Percentiles rank a stretch among this genome's conserved stretches.
Conservation (phyloP, 306 rosid species). For the Adenanthera pavonina region DNA sequence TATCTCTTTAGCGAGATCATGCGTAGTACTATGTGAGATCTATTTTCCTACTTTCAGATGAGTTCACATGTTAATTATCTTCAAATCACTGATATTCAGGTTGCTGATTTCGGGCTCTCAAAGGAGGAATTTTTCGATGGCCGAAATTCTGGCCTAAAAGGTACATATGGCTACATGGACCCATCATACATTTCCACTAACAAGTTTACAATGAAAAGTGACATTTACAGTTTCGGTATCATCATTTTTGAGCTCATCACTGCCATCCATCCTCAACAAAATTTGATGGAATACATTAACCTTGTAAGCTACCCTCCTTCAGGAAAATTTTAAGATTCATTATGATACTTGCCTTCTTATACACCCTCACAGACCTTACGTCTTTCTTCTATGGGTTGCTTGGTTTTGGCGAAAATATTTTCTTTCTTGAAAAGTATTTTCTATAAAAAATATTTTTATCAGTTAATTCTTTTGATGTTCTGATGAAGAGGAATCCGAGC, state of each 20-base stretch:
- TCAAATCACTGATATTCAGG: conserved; percentile 45
- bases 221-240: conserved; percentile 80
- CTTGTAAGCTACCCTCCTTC: conserved; percentile 59
- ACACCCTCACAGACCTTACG: background rate
- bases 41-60: background rate
- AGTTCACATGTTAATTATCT: conserved; percentile 25
- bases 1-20: background rate
- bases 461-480: background rate
- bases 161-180: conserved; percentile 85
- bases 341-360: background rate
- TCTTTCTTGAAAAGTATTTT: background rate
- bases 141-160: conserved; percentile 72
- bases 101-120: conserved; percentile 84
- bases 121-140: conserved; percentile 75
- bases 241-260: conserved; percentile 81
- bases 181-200: conserved; percentile 69
- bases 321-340: background rate
- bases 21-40: background rate
- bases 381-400: background rate
- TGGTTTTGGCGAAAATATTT: background rate
- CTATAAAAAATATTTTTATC: too few species aligned
- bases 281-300: conserved; percentile 70
- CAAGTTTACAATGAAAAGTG: conserved; percentile 80
- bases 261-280: conserved; percentile 83
- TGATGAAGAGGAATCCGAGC: background rate